Percentiles rank a stretch among this genome's conserved stretches.
These are phyloP conservation scores for Endoconidiophora laricicola DNA, from an alignment of 2,329 filamentous ascomycete genomes.

Conservation along the genomic window DNA sequence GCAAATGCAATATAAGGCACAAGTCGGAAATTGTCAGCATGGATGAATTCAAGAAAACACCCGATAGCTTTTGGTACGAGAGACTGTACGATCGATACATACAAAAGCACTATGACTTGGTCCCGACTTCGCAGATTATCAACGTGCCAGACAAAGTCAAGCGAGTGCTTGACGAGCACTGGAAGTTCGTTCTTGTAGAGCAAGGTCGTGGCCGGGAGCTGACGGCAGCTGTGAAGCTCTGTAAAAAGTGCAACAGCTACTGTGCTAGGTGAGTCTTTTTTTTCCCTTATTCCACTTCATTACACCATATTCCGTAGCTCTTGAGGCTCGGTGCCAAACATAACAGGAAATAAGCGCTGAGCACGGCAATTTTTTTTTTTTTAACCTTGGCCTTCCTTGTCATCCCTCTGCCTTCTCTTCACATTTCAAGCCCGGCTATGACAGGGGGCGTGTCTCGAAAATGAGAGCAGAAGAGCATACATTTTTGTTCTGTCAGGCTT, in stretches of 20 bases:
- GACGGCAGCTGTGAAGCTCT: slow-evolving; percentile 88
- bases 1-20: slow-evolving; percentile 83
- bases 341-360: not conserved
- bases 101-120: slow-evolving; percentile 91
- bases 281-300: slow-evolving; percentile 1
- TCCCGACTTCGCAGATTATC: slow-evolving; percentile 80
- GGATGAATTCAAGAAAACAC: slow-evolving; percentile 67
- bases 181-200: slow-evolving; percentile 92
- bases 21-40: slow-evolving; percentile 69
- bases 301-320: not conserved
- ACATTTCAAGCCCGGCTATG: too few relatives aligned
- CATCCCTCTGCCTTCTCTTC: not conserved
- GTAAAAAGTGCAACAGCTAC: slow-evolving; percentile 81
- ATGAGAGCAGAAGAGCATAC: too few relatives aligned
- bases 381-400: not conserved
- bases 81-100: slow-evolving; percentile 98
- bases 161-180: slow-evolving; percentile 85
- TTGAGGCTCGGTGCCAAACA: not conserved
- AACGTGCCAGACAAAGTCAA: slow-evolving; percentile 94
- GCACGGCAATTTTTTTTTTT: not conserved
- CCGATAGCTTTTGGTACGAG: slow-evolving; percentile 90
- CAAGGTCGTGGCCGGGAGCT: slow-evolving; percentile 86
- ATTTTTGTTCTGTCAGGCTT: too few relatives aligned
- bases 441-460: too few relatives aligned
- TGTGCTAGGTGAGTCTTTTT: slow-evolving; percentile 58